Percentiles rank a stretch among this genome's conserved stretches.
phyloP scores from a whole-genome alignment of 345 rosid genomes.

The Firmiana major region DNA sequence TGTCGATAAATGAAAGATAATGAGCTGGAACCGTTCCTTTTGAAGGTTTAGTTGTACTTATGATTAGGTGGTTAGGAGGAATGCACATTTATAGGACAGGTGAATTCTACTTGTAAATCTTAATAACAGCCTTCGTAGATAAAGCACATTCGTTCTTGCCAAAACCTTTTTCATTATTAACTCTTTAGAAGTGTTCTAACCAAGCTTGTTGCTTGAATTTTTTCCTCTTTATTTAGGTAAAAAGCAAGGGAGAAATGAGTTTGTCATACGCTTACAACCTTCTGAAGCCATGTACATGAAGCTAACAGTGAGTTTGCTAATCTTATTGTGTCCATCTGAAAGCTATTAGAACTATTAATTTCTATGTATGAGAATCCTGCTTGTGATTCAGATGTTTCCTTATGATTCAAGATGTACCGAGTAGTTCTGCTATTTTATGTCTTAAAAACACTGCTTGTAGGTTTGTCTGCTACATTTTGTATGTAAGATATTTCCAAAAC shows the following conservation, averaged over 20 bases:
- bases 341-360: neutral
- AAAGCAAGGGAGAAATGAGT: slow-evolving; percentile 97
- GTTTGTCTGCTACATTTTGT: neutral
- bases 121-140: neutral
- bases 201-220: slow-evolving; percentile 4
- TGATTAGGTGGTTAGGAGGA: neutral
- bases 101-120: neutral
- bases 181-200: neutral
- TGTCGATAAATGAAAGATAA: neutral
- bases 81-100: neutral
- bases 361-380: neutral
- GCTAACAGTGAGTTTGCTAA: slow-evolving; percentile 61
- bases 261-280: slow-evolving; percentile 96
- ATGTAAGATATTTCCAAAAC: neutral
- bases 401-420: neutral
- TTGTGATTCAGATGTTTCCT: neutral
- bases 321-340: neutral
- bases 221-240: slow-evolving; percentile 42
- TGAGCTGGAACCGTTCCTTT: neutral
- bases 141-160: neutral
- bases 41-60: neutral
- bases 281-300: slow-evolving; percentile 98
- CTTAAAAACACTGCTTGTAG: neutral
- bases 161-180: neutral
- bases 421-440: neutral